Evolutionary conservation across 306 rosid genomes (phyloP).

Genomic region (peach (Prunus persica)): Prunus_persica_NCBIv2 NC_034010.1:25472501-25473000

Average conservation of each 20-base stretch:
- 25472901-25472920: conserved; percentile 6
- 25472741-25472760: not conserved
- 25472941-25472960: conserved; percentile 46
- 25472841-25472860: conserved; percentile 27
- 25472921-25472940: conserved; percentile 8
- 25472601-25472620: not conserved
- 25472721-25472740: not conserved
- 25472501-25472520: conserved; percentile 28
- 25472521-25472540: conserved; percentile 5
- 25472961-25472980: conserved; percentile 47
- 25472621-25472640: no score
- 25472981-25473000: conserved; percentile 60
- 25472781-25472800: conserved; percentile 27
- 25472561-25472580: not conserved
- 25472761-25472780: conserved; percentile 14
- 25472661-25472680: no score
- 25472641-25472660: no score
- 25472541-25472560: not conserved
- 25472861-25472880: conserved; percentile 27
- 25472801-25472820: conserved; percentile 25
- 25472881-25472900: conserved; percentile 20
- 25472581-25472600: not conserved
- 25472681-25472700: no score
- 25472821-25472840: conserved; percentile 10
- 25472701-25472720: no score